Percentiles rank a stretch among this genome's conserved stretches.
phyloP scores from a whole-genome alignment of 176 grass and related monocot genomes.

The Tuctoria greenei region DNA sequence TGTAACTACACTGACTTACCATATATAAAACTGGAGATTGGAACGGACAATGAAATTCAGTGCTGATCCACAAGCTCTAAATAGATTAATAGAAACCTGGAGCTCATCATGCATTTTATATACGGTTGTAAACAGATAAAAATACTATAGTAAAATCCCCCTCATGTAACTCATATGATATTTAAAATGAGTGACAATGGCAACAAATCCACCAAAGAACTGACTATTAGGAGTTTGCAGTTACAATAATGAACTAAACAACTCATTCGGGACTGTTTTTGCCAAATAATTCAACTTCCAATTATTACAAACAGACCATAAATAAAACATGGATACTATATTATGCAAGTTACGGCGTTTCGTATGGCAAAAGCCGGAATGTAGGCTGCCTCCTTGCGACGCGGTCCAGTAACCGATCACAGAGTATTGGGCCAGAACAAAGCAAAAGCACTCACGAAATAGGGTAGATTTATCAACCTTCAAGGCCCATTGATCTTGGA shows the following conservation, averaged over 20 bases:
- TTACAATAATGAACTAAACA: neutral
- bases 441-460: no score
- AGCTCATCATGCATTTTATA: neutral
- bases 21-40: neutral
- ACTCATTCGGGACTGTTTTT: conserved; percentile 12
- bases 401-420: neutral
- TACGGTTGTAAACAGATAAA: neutral
- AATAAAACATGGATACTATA: neutral
- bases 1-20: neutral
- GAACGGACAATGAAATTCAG: neutral
- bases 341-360: no score
- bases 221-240: neutral
- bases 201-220: neutral
- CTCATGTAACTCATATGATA: neutral
- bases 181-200: neutral
- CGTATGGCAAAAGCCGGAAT: neutral
- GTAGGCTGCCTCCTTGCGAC: neutral
- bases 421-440: neutral
- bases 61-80: neutral
- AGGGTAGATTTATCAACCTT: neutral
- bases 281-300: neutral
- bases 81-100: neutral
- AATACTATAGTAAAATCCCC: neutral
- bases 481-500: neutral
- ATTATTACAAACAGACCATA: neutral